A percentile compares a stretch with the other conserved stretches of the same genome.
Conservation (phyloP, 225 moss, liverwort and hornwort species). For the Bryum argenteum region DNA sequence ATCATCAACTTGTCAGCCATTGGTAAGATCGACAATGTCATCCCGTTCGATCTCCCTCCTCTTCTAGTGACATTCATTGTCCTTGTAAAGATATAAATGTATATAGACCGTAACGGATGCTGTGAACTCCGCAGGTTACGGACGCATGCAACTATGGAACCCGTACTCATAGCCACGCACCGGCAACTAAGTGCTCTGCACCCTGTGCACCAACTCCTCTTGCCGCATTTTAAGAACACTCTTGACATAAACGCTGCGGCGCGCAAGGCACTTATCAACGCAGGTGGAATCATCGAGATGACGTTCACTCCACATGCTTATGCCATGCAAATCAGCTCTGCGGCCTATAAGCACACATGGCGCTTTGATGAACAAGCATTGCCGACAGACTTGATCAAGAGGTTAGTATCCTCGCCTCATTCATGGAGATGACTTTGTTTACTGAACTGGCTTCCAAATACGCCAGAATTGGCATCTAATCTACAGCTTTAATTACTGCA, state of each 20-base stretch:
- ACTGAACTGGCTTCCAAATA: too few relatives aligned
- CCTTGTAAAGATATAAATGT: background rate
- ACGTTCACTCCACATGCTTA: slow-evolving; percentile 65
- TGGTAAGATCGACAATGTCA: slow-evolving; percentile 42
- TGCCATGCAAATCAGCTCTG: slow-evolving; percentile 71
- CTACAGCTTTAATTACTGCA: slow-evolving; percentile 28
- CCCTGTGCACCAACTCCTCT: slow-evolving; percentile 56
- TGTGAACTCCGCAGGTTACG: slow-evolving; percentile 49
- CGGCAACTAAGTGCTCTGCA: slow-evolving; percentile 66
- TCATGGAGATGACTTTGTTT: background rate
- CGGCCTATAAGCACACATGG: slow-evolving; percentile 60
- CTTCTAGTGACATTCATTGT: slow-evolving; percentile 14
- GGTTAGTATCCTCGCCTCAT: slow-evolving; percentile 30
- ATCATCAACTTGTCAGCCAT: slow-evolving; percentile 73
- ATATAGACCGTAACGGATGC: background rate
- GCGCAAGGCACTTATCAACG: slow-evolving; percentile 65
- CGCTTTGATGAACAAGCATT: slow-evolving; percentile 69
- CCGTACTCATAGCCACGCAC: slow-evolving; percentile 63
- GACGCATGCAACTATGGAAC: slow-evolving; percentile 68
- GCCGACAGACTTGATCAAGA: slow-evolving; percentile 60
- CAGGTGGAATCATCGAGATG: slow-evolving; percentile 73
- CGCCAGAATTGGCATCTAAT: slow-evolving; percentile 1
- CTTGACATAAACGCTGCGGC: slow-evolving; percentile 70
- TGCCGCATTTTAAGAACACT: slow-evolving; percentile 68
- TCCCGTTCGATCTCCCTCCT: background rate